Evolutionary conservation across 2,329 filamentous ascomycete species (phyloP).

Genomic region (Dryadomyces quercus-mongolicae): DNA sequence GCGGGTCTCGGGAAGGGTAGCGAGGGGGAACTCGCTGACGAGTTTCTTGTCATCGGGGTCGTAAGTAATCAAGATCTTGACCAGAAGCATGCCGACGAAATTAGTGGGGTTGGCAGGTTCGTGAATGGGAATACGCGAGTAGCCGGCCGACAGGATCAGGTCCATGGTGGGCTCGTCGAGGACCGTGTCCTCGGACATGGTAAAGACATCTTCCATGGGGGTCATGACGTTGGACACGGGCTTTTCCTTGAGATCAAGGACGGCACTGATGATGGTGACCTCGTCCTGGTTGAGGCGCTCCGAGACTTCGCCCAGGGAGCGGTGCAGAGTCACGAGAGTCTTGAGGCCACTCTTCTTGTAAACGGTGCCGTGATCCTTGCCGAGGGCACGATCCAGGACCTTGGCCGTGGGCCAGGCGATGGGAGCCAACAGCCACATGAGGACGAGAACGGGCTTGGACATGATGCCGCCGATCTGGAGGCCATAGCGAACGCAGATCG

Average conservation of each 20-base stretch:
- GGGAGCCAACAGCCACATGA: slow-evolving; percentile 89
- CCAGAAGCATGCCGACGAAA: slow-evolving; percentile 93
- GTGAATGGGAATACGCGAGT: slow-evolving; percentile 92
- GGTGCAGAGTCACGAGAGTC: slow-evolving; percentile 88
- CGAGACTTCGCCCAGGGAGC: slow-evolving; percentile 73
- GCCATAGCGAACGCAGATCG: slow-evolving; percentile 90
- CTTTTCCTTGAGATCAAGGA: slow-evolving; percentile 93
- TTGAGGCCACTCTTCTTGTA: slow-evolving; percentile 98
- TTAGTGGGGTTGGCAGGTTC: slow-evolving; percentile 71
- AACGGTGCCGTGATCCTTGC: slow-evolving; percentile 87
- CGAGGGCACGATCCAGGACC: slow-evolving; percentile 82
- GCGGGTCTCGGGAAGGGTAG: slow-evolving; percentile 86
- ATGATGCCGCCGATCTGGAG: slow-evolving; percentile 91
- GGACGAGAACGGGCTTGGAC: slow-evolving; percentile 69
- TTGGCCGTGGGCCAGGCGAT: slow-evolving; percentile 93
- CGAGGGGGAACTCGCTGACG: slow-evolving; percentile 82
- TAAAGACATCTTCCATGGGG: slow-evolving; percentile 94
- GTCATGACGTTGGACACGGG: slow-evolving; percentile 95
- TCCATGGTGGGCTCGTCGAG: slow-evolving; percentile 93
- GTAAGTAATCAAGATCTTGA: slow-evolving; percentile 98
- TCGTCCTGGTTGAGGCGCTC: slow-evolving; percentile 94
- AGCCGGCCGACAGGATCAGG: slow-evolving; percentile 81
- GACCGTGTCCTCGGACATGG: slow-evolving; percentile 88
- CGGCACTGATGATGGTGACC: slow-evolving; percentile 96
- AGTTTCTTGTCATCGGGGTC: slow-evolving; percentile 84